Conservation (phyloP, 2,329 filamentous ascomycete species). For the Fusarium sp. region DNA sequence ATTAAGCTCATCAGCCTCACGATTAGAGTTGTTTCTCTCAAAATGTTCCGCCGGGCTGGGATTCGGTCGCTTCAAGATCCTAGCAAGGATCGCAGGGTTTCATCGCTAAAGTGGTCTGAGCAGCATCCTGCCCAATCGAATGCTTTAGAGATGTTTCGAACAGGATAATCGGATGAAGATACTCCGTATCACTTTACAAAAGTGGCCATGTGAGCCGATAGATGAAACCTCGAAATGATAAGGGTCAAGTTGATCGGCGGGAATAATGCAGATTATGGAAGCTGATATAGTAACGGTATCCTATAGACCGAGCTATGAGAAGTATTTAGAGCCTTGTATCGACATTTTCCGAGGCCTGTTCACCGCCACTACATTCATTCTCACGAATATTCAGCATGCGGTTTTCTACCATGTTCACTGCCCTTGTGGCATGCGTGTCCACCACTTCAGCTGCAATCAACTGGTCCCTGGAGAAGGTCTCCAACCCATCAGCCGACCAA, state of each 20-base stretch:
- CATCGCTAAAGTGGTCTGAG: background rate
- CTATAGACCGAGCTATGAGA: background rate
- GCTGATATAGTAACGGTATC: background rate
- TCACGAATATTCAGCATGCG: constrained; percentile 42
- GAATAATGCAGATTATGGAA: constrained; percentile 7
- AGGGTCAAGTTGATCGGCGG: background rate
- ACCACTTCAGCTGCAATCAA: constrained; percentile 49
- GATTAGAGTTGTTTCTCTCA: background rate
- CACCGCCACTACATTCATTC: no score
- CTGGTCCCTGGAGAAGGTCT: constrained; percentile 48
- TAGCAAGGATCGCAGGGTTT: background rate
- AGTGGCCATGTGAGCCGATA: background rate
- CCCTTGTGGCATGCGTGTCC: constrained; percentile 42
- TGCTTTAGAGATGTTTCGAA: background rate
- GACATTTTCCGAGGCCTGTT: background rate
- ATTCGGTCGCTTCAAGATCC: constrained; percentile 4
- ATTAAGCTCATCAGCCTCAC: background rate
- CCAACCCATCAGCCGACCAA: constrained; percentile 54
- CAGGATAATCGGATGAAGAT: background rate
- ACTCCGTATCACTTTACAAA: constrained; percentile 14
- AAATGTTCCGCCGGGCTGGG: background rate
- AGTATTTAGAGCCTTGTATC: background rate
- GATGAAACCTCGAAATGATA: constrained; percentile 14
- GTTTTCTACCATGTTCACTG: constrained; percentile 40
- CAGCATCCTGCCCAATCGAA: constrained; percentile 1